A percentile compares a stretch with the other conserved stretches of the same genome.
These are phyloP conservation scores for Tetrapisispora iriomotensis DNA, from an alignment of 805 yeast species.

Conservation along the genomic window DNA sequence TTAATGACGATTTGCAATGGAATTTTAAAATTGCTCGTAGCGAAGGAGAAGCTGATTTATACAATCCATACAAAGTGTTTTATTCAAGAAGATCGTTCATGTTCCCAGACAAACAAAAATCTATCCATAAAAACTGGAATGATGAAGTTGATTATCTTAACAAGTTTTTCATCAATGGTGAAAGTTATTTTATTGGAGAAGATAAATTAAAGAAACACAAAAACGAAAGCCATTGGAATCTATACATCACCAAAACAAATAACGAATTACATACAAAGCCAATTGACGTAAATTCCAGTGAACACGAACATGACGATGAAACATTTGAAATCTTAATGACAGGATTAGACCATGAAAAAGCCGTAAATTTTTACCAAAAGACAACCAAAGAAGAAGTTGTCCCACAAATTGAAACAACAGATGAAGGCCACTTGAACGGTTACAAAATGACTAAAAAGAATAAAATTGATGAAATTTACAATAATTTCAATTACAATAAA, in stretches of 20 bases:
- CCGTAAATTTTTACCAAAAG: background rate
- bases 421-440: conserved; percentile 73
- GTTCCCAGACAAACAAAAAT: conserved; percentile 80
- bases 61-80: conserved; percentile 55
- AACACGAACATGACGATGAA: conserved; percentile 38
- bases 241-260: conserved; percentile 54
- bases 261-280: conserved; percentile 7
- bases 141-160: conserved; percentile 67
- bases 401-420: conserved; percentile 4
- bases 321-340: conserved; percentile 91
- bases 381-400: background rate
- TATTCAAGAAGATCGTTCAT: conserved; percentile 87
- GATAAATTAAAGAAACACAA: conserved; percentile 39
- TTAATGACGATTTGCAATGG: conserved; percentile 35
- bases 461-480: conserved; percentile 53
- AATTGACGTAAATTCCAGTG: conserved; percentile 5
- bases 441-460: conserved; percentile 52
- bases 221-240: conserved; percentile 77
- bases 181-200: conserved; percentile 72
- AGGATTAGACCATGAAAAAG: conserved; percentile 44
- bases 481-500: conserved; percentile 18
- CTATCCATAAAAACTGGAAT: conserved; percentile 77
- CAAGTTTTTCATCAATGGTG: conserved; percentile 49
- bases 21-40: conserved; percentile 14
- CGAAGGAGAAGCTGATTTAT: conserved; percentile 3